Conservation (phyloP, 305 asterid species). For the Fraxinus sp. region DNA sequence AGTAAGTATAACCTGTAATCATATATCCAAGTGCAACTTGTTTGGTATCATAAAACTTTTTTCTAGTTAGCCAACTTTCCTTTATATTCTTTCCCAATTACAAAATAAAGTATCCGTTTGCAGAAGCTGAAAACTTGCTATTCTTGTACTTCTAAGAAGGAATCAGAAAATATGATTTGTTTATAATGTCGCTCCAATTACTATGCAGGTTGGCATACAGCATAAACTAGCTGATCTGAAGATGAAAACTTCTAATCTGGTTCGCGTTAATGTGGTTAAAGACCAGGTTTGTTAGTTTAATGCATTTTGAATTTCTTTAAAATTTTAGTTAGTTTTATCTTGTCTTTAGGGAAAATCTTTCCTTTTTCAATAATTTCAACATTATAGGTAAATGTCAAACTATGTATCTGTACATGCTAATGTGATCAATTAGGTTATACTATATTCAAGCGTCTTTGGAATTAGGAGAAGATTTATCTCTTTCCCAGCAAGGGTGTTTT, state of each 20-base stretch:
- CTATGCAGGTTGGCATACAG: conserved; percentile 78
- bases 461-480: neutral
- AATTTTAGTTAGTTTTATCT: conserved; percentile 1
- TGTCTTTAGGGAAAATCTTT: neutral
- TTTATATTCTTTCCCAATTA: neutral
- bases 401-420: neutral
- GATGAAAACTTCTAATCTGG: conserved; percentile 59
- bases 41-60: neutral
- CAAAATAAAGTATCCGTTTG: neutral
- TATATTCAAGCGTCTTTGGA: neutral
- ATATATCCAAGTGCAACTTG: neutral
- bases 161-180: neutral
- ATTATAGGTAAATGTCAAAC: neutral
- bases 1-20: neutral
- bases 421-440: neutral
- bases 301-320: conserved; percentile 2
- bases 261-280: conserved; percentile 55
- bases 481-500: neutral
- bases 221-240: conserved; percentile 58
- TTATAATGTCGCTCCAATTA: conserved; percentile 21
- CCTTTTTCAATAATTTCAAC: neutral
- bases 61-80: neutral
- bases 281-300: conserved; percentile 56
- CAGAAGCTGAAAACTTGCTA: neutral
- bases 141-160: neutral